phyloP scores from a whole-genome alignment of 2,329 filamentous ascomycete species.

The Nigrospora oryzae region DNA sequence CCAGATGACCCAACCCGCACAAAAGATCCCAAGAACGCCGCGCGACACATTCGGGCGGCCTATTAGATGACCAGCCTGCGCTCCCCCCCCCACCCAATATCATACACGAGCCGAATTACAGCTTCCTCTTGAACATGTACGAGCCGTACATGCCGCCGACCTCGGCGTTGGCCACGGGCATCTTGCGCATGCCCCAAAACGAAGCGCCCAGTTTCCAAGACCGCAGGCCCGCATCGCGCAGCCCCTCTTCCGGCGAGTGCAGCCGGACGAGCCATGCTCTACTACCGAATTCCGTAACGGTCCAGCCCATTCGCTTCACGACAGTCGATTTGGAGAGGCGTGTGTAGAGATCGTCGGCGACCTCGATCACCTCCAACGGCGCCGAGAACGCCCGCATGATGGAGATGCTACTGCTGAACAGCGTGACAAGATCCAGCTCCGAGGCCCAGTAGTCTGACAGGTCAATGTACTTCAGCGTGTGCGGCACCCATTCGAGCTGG shows the following conservation, averaged over 20 bases:
- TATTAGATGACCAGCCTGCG: not conserved
- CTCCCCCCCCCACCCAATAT: not conserved
- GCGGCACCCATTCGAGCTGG: constrained; percentile 38
- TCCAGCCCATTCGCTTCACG: constrained; percentile 59
- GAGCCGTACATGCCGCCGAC: constrained; percentile 89
- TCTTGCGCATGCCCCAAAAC: constrained; percentile 81
- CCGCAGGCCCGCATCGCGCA: constrained; percentile 48
- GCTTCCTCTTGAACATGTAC: constrained; percentile 54
- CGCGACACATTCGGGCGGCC: no score
- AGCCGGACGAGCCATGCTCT: constrained; percentile 59
- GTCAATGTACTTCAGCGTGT: constrained; percentile 66
- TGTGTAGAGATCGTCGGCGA: constrained; percentile 59
- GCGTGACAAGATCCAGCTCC: constrained; percentile 48
- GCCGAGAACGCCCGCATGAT: constrained; percentile 52
- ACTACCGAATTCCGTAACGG: constrained; percentile 58
- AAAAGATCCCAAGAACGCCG: no score
- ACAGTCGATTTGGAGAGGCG: constrained; percentile 55
- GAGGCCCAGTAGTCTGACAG: constrained; percentile 62
- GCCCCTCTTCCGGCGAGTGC: constrained; percentile 23
- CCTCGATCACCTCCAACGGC: constrained; percentile 69
- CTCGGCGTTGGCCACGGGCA: constrained; percentile 85
- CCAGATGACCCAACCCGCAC: no score
- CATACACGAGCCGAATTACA: constrained; percentile 25
- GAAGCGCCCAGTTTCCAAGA: constrained; percentile 79
- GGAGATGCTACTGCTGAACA: constrained; percentile 40